Base-by-base conservation (phyloP, 2,329 filamentous ascomycete genomes). In the Alternaria sp. region DNA sequence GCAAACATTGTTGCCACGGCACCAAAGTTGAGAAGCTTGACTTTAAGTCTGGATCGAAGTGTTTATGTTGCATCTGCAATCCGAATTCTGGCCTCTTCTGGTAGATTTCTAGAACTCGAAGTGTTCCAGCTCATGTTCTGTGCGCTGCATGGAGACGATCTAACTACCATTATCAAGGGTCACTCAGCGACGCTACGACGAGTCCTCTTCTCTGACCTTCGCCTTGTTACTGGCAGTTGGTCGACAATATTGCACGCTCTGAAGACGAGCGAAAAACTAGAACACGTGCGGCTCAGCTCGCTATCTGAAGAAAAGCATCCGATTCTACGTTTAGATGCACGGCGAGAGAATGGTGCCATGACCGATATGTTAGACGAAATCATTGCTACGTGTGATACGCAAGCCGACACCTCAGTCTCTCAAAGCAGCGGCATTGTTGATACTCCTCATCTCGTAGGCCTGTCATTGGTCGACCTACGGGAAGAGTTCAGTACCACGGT, bases 1-100 rank as follows among this genome's bases (percentile, higher is more conserved):
- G 61, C 57, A 29, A 58, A 66, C 3, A 65, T 75, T 31, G 61
- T 75, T 24, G 36, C 56, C 31, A 42, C 61, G 26, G 63, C 69
- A 13, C 55, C 70, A 9, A 44, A 26, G 4, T 33, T 73, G 9
- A 56, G 63, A 33, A 60, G 53, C 11, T 54, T 75, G 11, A 51
- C 66, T 6, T 31, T 75, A 13, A 67, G 60, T 28, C 57, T 74
- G 4, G 68, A 69, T 29, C 57, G 65, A 28, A 52, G 48, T 14
- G 34, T 37, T 17, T 62, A 66, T 31, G 61, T 61, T 17, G 61
- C 62, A n/a, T 55, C 58, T n/a, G 51, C 71, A 9, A 42, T 72
- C 8, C 63, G 51, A 13, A 58, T 60, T 1, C 26, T 74, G 3
- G 60, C 66, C 2, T 41, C 58, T 37, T 51, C 65, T 2, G 54